phyloP scores from a whole-genome alignment of 140 eudicot species.

The Ambrosia hybrid region DNA sequence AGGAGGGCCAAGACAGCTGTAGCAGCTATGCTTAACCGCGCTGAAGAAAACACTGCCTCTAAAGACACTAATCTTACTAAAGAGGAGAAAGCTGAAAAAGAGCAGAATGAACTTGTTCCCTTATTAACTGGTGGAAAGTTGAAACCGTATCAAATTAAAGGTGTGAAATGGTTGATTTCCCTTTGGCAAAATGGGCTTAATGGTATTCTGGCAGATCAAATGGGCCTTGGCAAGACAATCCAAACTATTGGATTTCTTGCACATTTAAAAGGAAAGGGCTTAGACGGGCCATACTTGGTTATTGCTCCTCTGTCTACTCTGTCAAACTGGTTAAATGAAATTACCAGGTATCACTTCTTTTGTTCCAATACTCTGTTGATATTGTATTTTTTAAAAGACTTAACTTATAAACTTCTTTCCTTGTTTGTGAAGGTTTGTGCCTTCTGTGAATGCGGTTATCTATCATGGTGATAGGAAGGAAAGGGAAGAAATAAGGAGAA shows the following conservation, averaged over 20 bases:
- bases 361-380: not conserved
- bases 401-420: not conserved
- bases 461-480: constrained; percentile 69
- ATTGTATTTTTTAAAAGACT: not conserved
- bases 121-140: constrained; percentile 88
- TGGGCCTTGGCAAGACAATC: constrained; percentile 99
- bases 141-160: constrained; percentile 88
- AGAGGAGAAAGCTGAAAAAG: constrained; percentile 69
- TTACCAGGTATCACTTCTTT: constrained; percentile 51
- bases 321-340: constrained; percentile 92
- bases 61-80: constrained; percentile 56
- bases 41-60: constrained; percentile 51
- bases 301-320: constrained; percentile 97
- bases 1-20: constrained; percentile 92
- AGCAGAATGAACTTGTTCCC: constrained; percentile 84
- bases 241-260: constrained; percentile 96
- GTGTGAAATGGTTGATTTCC: constrained; percentile 96
- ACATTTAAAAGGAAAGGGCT: constrained; percentile 89
- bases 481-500: constrained; percentile 70
- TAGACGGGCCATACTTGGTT: constrained; percentile 94
- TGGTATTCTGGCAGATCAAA: constrained; percentile 98
- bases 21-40: constrained; percentile 86
- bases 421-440: constrained; percentile 62
- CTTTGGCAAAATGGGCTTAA: constrained; percentile 97
- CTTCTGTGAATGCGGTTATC: constrained; percentile 71